Evolutionary conservation across 2,329 filamentous ascomycete species (phyloP).

Genomic region (Exophiala mesophila): DNA sequence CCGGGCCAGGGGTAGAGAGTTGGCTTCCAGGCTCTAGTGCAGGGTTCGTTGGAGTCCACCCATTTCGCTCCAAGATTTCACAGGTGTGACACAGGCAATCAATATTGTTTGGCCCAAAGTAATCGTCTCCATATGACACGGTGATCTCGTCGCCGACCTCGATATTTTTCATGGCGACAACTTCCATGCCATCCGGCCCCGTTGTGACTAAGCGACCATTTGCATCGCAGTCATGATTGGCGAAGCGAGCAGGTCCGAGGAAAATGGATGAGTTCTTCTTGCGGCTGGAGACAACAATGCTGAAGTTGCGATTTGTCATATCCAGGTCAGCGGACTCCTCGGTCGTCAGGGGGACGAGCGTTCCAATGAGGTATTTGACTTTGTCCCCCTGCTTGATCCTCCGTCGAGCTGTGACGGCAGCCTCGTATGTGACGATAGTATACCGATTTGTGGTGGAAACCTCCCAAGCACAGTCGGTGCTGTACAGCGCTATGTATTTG

Average conservation of each 20-base stretch:
- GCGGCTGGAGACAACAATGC: slow-evolving; percentile 88
- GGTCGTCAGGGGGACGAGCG: slow-evolving; percentile 85
- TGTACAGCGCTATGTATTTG: slow-evolving; percentile 88
- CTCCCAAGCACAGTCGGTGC: slow-evolving; percentile 91
- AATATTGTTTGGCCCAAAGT: slow-evolving; percentile 91
- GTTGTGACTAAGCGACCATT: slow-evolving; percentile 84
- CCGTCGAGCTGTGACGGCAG: slow-evolving; percentile 74
- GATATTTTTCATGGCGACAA: slow-evolving; percentile 78
- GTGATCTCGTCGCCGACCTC: slow-evolving; percentile 90
- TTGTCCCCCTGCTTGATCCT: slow-evolving; percentile 75
- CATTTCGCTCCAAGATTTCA: slow-evolving; percentile 69
- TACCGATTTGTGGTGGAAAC: slow-evolving; percentile 92
- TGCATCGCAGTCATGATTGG: slow-evolving; percentile 93
- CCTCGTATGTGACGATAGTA: slow-evolving; percentile 84
- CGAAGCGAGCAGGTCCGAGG: slow-evolving; percentile 89
- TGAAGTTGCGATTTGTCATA: slow-evolving; percentile 84
- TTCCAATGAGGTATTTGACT: slow-evolving; percentile 85
- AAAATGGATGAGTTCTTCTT: slow-evolving; percentile 89
- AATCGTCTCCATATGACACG: slow-evolving; percentile 90
- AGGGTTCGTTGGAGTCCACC: slow-evolving; percentile 60
- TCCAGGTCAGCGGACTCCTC: slow-evolving; percentile 84
- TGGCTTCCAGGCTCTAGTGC: slow-evolving; percentile 15
- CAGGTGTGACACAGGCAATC: slow-evolving; percentile 91
- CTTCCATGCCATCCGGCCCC: slow-evolving; percentile 81
- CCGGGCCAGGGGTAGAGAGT: slow-evolving; percentile 11